Percentiles rank a stretch among this genome's conserved stretches.
These are phyloP conservation scores for Cicer chorassanicum DNA, from an alignment of 306 rosid species.

Conservation along the genomic window DNA sequence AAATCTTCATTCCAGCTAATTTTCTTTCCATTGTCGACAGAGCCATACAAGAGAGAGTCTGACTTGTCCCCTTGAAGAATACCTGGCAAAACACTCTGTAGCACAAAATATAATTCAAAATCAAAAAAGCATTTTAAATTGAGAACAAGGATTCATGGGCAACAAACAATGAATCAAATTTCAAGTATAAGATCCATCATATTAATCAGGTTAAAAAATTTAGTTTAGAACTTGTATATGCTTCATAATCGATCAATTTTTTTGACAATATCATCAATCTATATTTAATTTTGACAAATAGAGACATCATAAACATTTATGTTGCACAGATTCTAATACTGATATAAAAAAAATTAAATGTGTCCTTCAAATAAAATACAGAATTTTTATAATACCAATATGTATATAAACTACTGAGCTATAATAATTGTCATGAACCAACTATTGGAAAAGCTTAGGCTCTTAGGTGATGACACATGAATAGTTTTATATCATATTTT, in stretches of 20 bases:
- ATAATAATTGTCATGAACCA: constrained; percentile 8
- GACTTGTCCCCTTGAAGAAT: constrained; percentile 99
- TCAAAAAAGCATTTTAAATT: constrained; percentile 19
- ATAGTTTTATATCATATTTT: not conserved
- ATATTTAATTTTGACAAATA: not conserved
- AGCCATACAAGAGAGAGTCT: constrained; percentile 93
- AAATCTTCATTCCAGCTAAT: constrained; percentile 97
- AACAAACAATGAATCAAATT: not conserved
- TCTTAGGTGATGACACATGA: not conserved
- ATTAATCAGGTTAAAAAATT: constrained; percentile 19
- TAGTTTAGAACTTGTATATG: not conserved
- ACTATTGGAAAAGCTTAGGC: constrained; percentile 9
- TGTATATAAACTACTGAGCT: constrained; percentile 9
- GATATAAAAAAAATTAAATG: not conserved
- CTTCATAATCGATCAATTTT: constrained; percentile 1
- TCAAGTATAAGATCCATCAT: constrained; percentile 14
- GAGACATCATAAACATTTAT: constrained; percentile 16
- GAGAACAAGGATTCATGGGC: constrained; percentile 17
- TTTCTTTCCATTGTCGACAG: constrained; percentile 98
- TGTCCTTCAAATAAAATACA: not conserved
- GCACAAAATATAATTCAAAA: constrained; percentile 36
- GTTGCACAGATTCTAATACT: not conserved
- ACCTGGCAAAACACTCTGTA: constrained; percentile 97
- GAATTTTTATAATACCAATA: not conserved
- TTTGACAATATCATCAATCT: not conserved